Evolutionary conservation across 148 eudicot genomes (phyloP), one percentile per base, ranked within the genome.

Genomic region (Euryodendron excelsum): DNA sequence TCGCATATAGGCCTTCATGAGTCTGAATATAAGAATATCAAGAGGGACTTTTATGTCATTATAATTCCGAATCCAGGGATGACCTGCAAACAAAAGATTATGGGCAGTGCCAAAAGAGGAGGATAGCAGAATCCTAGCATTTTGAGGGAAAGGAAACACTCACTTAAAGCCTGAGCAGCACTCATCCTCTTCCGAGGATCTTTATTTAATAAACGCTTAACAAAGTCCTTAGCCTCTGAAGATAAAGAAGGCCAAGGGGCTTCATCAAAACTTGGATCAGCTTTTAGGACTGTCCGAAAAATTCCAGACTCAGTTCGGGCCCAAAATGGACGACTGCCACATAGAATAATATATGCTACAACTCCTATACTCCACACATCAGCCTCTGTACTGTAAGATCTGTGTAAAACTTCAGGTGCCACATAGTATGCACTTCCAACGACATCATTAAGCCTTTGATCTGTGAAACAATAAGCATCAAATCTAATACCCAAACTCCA

Each of bases 271-370:
- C 73, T 78, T 27, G 90, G 91, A 75, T 84, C 90, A 48, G 91
- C 87, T 62, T 90, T 90, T 1, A 89, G 69, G 73, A 90, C 92
- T 36, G 89, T 84, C 68, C 87, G 82, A 66, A 88, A 90, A 30
- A 88, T 88, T 71, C 91, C 94, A 62, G 94, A 85, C 74, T 90
- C 94, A 1, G 92, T 85, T 41, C 89, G 86, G 28, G 90, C 90
- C 94, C 94, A 89, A 79, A 90, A 90, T 21, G 94, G 94, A 36
- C 91, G 85, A 78, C 89, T 90, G 13, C 94, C 94, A 81, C 91
- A 89, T 33, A 90, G 77, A 73, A 90, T 89, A 75, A 89, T 89
- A 50, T 90, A 90, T n/a, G 91, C 82, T 55, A 90, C 85, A 1
- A 90, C 93, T 21, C 93, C 93, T 66, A 84, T 66, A 73, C 93